Evolutionary conservation across 768 basidiomycete species (phyloP), one percentile per base, ranked within the genome.

Genomic region (Rhizopogon vesiculosus): DNA sequence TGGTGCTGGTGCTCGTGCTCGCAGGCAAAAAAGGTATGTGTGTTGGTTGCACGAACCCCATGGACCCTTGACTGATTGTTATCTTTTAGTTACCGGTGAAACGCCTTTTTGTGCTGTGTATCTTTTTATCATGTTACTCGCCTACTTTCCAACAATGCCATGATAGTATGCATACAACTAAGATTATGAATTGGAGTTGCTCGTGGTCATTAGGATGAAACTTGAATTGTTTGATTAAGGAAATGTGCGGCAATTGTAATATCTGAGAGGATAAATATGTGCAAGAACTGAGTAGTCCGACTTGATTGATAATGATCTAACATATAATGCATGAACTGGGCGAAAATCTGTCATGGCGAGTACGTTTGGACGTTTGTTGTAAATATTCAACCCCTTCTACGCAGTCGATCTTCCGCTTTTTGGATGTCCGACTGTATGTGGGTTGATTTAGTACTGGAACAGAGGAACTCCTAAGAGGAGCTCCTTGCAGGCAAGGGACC

Each of bases 1-100:
- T 83, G 95, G 95, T 81, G 82, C 80, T 73, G 95, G 95, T 86
- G 95, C 95, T 62, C 92, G 95, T 83, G 93, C 94, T 57, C 91
- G 94, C 79, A 88, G 94, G 76, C 95, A 97, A 81, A 97, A 96
- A 83, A 91, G 88, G 92, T 93, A 60, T 58, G 56, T 42, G 39
- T 22, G 16, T 38, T 22, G 35, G 5, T 38, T 49, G 35, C 33
- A 13, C 22, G 8, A 39, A 49, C 19, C 25, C 38, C 9, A 4
- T 25, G 35, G 15, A 49, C 15, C 6, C 9, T 25, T 16, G 19
- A 25, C 33, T 49, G 19, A 49, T 7, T 22, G 15, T 5, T 16
- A 49, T 38, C 22, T 42, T 38, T 5, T 74, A 92, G 90, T 84
- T 92, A 92, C 81, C 89, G 89, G 62, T 72, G 53, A 71, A 67